A percentile compares a stretch with the other conserved stretches of the same genome.
Conservation (phyloP, 495 filamentous ascomycete genomes). For the Antarctomyces pellizariae region DNA sequence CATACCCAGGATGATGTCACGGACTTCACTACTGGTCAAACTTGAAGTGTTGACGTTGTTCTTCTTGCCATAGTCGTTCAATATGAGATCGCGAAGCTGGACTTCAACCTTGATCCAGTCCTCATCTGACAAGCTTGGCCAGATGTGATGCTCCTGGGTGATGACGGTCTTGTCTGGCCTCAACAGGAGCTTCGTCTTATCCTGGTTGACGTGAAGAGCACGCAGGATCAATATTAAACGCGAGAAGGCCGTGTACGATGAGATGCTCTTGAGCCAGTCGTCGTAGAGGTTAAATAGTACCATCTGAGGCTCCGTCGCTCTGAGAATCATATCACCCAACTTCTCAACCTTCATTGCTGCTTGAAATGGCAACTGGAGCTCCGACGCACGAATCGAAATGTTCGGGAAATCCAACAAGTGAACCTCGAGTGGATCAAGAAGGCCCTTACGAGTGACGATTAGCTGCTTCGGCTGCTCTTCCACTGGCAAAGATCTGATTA, state of each 20-base stretch:
- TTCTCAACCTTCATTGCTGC: slow-evolving; percentile 99
- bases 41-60: slow-evolving; percentile 98
- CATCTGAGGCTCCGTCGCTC: slow-evolving; percentile 97
- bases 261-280: slow-evolving; percentile 96
- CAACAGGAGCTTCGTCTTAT: slow-evolving; percentile 93
- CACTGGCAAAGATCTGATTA: slow-evolving; percentile 89
- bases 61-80: slow-evolving; percentile 99
- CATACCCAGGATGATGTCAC: slow-evolving; percentile 99
- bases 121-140: slow-evolving; percentile 84
- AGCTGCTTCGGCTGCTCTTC: slow-evolving; percentile 99
- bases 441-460: slow-evolving; percentile 93
- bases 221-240: slow-evolving; percentile 86
- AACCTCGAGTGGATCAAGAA: slow-evolving; percentile 92
- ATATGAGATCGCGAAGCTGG: slow-evolving; percentile 79
- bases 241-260: slow-evolving; percentile 96
- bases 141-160: slow-evolving; percentile 97
- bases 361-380: slow-evolving; percentile 95
- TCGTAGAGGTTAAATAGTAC: slow-evolving; percentile 98
- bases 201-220: slow-evolving; percentile 89
- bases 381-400: slow-evolving; percentile 94
- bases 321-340: slow-evolving; percentile 94
- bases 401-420: slow-evolving; percentile 97
- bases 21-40: slow-evolving; percentile 86
- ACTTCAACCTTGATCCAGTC: slow-evolving; percentile 99
- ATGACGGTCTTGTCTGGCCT: slow-evolving; percentile 98